These are phyloP conservation scores for Naematelia encephala DNA, from an alignment of 768 basidiomycete genomes.

Conservation along the genomic window DNA sequence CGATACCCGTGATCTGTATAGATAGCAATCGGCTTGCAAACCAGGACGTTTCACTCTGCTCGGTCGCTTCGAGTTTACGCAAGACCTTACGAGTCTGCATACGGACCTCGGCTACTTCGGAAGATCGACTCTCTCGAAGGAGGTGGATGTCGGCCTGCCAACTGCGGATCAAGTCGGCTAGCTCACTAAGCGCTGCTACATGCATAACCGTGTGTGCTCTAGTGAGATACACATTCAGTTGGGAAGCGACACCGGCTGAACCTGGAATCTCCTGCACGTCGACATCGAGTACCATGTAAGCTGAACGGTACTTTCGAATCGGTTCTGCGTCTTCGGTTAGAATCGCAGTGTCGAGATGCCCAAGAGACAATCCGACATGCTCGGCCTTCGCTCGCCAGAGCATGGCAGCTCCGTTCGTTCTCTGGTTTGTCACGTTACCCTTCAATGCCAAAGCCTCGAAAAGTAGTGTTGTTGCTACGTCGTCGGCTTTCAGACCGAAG, in stretches of 20 bases:
- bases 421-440: slow-evolving; percentile 28
- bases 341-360: slow-evolving; percentile 55
- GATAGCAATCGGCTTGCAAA: slow-evolving; percentile 51
- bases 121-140: slow-evolving; percentile 69
- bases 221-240: slow-evolving; percentile 59
- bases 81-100: slow-evolving; percentile 68
- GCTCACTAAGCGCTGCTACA: slow-evolving; percentile 82
- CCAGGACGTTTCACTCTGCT: slow-evolving; percentile 39
- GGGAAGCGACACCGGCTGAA: slow-evolving; percentile 18
- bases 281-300: slow-evolving; percentile 79
- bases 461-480: slow-evolving; percentile 38
- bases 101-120: slow-evolving; percentile 79
- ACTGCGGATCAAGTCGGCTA: slow-evolving; percentile 61
- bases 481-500: slow-evolving; percentile 41
- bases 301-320: slow-evolving; percentile 65
- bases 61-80: slow-evolving; percentile 50
- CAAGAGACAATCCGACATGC: slow-evolving; percentile 78
- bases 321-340: slow-evolving; percentile 53
- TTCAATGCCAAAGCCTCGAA: slow-evolving; percentile 33
- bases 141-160: slow-evolving; percentile 68
- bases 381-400: slow-evolving; percentile 69
- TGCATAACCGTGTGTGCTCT: slow-evolving; percentile 92
- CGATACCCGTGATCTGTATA: slow-evolving; percentile 60
- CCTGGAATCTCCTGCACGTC: slow-evolving; percentile 49
- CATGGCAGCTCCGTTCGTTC: slow-evolving; percentile 53